Conservation (phyloP, 1,139 yeast genomes). For the Kazachstania sp. region DNA sequence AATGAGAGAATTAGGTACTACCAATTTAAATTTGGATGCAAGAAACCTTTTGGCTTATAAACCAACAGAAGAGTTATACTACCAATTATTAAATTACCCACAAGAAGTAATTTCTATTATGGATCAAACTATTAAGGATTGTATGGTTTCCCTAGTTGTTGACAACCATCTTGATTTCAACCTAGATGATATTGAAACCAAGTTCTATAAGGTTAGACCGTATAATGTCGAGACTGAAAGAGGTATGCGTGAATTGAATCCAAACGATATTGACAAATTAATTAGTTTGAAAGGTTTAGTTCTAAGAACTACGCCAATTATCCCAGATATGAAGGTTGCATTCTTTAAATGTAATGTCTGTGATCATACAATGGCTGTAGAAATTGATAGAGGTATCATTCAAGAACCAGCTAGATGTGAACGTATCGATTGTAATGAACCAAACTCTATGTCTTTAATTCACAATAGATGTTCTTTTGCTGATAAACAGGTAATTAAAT, state of each 20-base stretch:
- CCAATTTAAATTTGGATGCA: slow-evolving; percentile 80
- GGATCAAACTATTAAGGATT: slow-evolving; percentile 93
- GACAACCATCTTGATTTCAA: slow-evolving; percentile 41
- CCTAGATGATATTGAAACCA: slow-evolving; percentile 60
- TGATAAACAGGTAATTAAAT: slow-evolving; percentile 85
- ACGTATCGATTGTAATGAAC: slow-evolving; percentile 74
- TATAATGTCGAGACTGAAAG: slow-evolving; percentile 58
- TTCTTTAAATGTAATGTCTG: slow-evolving; percentile 94
- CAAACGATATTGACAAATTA: slow-evolving; percentile 88
- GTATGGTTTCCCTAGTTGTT: slow-evolving; percentile 69
- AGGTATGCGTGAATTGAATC: slow-evolving; percentile 93
- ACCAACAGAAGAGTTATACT: slow-evolving; percentile 67
- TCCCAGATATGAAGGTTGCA: slow-evolving; percentile 97
- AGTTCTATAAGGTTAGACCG: slow-evolving; percentile 81
- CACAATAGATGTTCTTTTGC: slow-evolving; percentile 91
- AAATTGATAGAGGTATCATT: slow-evolving; percentile 88
- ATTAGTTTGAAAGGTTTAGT: slow-evolving; percentile 89
- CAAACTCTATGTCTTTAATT: slow-evolving; percentile 79
- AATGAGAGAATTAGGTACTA: slow-evolving; percentile 73
- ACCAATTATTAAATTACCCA: slow-evolving; percentile 84
- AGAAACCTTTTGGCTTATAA: slow-evolving; percentile 69
- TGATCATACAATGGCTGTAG: slow-evolving; percentile 85
- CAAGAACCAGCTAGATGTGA: slow-evolving; percentile 93
- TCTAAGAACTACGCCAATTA: slow-evolving; percentile 77
- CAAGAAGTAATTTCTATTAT: slow-evolving; percentile 95